These are phyloP conservation scores for Zoysia japonica DNA, from an alignment of 176 grass and related monocot species.

Conservation along the genomic window DNA sequence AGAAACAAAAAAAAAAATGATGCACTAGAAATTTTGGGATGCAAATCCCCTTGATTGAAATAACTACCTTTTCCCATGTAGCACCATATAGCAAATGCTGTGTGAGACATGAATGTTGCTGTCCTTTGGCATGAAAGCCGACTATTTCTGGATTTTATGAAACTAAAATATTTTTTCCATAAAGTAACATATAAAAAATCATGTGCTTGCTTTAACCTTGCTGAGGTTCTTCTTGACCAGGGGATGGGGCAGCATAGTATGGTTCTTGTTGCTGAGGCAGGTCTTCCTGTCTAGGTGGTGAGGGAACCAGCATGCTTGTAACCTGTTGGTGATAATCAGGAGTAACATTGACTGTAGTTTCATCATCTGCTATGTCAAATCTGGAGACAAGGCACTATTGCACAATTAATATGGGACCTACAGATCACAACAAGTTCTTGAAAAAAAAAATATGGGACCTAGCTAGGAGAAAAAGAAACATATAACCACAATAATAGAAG, in stretches of 20 bases:
- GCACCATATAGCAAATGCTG: slow-evolving; percentile 13
- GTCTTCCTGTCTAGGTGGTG: slow-evolving; percentile 56
- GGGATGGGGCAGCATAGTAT: slow-evolving; percentile 26
- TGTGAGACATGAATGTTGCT: not conserved
- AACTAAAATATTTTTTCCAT: not conserved
- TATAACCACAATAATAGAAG: slow-evolving; percentile 2
- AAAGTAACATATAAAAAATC: slow-evolving; percentile 18
- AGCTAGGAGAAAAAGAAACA: slow-evolving; percentile 4
- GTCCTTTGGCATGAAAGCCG: not conserved
- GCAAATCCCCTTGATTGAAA: slow-evolving; percentile 16
- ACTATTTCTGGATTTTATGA: slow-evolving; percentile 13
- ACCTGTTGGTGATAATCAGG: slow-evolving; percentile 49
- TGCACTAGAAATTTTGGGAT: not conserved
- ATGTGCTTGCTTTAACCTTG: slow-evolving; percentile 48
- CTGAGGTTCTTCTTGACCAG: slow-evolving; percentile 50
- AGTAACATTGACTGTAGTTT: slow-evolving; percentile 59
- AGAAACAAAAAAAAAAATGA: not conserved
- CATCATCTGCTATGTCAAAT: slow-evolving; percentile 94
- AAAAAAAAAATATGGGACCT: slow-evolving; percentile 3
- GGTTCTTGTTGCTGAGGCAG: slow-evolving; percentile 41
- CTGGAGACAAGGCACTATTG: slow-evolving; percentile 39
- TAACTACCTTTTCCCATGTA: slow-evolving; percentile 7
- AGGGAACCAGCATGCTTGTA: slow-evolving; percentile 54
- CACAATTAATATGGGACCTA: slow-evolving; percentile 27
- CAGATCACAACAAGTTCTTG: no score